A percentile compares a stretch with the other conserved stretches of the same genome.
These are phyloP conservation scores for Phoenix dactylifera DNA, from an alignment of 176 grass and related monocot species.

Conservation along the genomic window DNA sequence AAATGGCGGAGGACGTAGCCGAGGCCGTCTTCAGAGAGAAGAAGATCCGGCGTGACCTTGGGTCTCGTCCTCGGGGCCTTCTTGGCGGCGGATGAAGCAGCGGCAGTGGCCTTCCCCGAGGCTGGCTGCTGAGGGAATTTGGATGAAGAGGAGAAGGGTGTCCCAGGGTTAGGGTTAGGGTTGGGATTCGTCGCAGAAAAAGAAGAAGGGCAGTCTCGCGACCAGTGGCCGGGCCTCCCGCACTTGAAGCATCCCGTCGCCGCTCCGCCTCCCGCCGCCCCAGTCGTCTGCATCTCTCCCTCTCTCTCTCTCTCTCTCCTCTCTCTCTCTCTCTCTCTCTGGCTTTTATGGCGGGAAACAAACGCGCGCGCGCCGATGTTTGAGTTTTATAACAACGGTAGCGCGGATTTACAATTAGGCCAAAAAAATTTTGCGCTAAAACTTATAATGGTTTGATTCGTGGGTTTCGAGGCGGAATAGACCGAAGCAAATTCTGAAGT, in stretches of 20 bases:
- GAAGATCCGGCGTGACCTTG: slow-evolving; percentile 63
- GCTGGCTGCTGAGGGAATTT: slow-evolving; percentile 19
- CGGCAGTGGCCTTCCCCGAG: not conserved
- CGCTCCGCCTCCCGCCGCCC: not conserved
- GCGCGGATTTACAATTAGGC: too few relatives aligned
- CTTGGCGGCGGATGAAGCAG: slow-evolving; percentile 13
- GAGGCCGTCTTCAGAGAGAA: slow-evolving; percentile 74
- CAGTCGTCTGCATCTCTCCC: not conserved
- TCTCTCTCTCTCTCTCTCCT: slow-evolving; percentile 1
- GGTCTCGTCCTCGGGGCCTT: slow-evolving; percentile 43
- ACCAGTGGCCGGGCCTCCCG: slow-evolving; percentile 72
- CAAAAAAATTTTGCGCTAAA: too few relatives aligned
- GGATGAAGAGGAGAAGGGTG: slow-evolving; percentile 14
- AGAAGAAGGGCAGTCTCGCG: slow-evolving; percentile 60
- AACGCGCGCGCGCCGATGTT: too few relatives aligned
- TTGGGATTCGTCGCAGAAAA: slow-evolving; percentile 15
- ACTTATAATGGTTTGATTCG: too few relatives aligned
- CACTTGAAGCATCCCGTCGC: slow-evolving; percentile 76
- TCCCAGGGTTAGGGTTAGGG: slow-evolving; percentile 14
- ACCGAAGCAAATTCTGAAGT: too few relatives aligned
- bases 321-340: not conserved
- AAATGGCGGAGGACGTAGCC: slow-evolving; percentile 71
- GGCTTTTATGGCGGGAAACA: not conserved
- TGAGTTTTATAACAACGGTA: too few relatives aligned
- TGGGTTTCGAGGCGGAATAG: too few relatives aligned